These are phyloP conservation scores for Exophiala spinifera DNA, from an alignment of 2,329 filamentous ascomycete genomes.

Conservation along the genomic window DNA sequence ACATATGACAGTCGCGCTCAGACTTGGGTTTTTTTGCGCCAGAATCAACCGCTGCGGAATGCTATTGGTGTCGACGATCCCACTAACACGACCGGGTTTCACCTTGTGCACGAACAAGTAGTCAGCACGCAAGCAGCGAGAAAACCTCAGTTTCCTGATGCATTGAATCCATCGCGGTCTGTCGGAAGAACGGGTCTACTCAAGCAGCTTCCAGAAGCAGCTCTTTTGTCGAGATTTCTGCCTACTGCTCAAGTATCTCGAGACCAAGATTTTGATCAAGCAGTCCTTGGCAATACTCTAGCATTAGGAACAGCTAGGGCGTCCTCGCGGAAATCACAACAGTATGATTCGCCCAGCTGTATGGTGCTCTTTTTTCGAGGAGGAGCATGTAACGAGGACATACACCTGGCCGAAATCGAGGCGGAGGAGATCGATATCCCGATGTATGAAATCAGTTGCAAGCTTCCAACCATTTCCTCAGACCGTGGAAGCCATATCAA, in stretches of 20 bases:
- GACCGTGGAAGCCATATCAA: conserved; percentile 1
- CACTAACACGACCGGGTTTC: background rate
- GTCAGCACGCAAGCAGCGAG: background rate
- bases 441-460: background rate
- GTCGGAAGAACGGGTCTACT: conserved; percentile 9
- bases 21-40: conserved; percentile 23
- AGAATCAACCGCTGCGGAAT: background rate
- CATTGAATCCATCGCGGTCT: background rate
- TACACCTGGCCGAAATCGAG: conserved; percentile 11
- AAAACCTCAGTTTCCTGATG: background rate
- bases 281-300: conserved; percentile 1
- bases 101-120: conserved; percentile 8
- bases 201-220: conserved; percentile 14
- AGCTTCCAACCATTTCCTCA: background rate
- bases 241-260: background rate
- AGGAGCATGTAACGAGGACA: conserved; percentile 3
- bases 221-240: background rate
- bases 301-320: conserved; percentile 14
- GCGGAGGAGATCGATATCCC: background rate
- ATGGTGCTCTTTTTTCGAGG: conserved; percentile 8
- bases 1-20: conserved; percentile 19
- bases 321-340: background rate
- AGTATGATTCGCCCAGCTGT: background rate
- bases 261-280: background rate
- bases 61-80: background rate